Evolutionary conservation across 139 green algal genomes (phyloP).

Genomic region (Pycnococcus provasolii): DNA sequence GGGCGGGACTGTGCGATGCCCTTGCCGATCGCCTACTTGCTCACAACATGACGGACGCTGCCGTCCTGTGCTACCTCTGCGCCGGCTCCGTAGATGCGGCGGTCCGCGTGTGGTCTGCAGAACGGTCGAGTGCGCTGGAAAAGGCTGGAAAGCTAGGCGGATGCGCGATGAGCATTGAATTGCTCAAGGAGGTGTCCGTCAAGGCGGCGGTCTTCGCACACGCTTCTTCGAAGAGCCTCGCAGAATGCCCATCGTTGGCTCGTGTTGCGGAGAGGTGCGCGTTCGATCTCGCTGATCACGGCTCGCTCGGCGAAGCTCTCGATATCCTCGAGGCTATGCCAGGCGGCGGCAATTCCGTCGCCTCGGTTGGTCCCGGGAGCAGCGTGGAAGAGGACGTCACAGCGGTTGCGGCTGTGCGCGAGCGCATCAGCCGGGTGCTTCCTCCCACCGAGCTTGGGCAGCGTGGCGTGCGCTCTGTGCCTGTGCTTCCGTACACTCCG

Average conservation of each 20-base stretch:
- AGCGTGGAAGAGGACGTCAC: too few relatives aligned
- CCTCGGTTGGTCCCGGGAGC: too few relatives aligned
- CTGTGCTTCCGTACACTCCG: too few relatives aligned
- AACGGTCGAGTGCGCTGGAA: too few relatives aligned
- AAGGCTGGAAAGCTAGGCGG: not conserved
- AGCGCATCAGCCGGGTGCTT: too few relatives aligned
- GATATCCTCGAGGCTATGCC: too few relatives aligned
- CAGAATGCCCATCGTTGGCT: slow-evolving; percentile 63
- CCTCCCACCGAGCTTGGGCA: too few relatives aligned
- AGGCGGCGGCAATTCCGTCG: too few relatives aligned
- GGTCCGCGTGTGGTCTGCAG: slow-evolving; percentile 45
- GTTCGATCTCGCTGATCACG: not conserved
- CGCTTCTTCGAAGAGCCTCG: slow-evolving; percentile 38
- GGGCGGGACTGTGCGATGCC: slow-evolving; percentile 12
- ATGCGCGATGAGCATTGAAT: slow-evolving; percentile 6
- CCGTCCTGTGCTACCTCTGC: slow-evolving; percentile 82
- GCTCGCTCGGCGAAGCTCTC: not conserved
- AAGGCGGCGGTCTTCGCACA: slow-evolving; percentile 83
- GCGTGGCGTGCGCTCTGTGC: too few relatives aligned
- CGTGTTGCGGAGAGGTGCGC: slow-evolving; percentile 67
- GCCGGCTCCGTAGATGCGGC: slow-evolving; percentile 74
- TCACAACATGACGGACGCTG: slow-evolving; percentile 47
- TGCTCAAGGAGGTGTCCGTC: slow-evolving; percentile 73
- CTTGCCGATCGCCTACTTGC: slow-evolving; percentile 1
- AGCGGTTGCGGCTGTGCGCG: too few relatives aligned